A percentile compares a stretch with the other conserved stretches of the same genome.
Conservation (phyloP, 352 stramenopile species). For the Pythium aquatile region DNA sequence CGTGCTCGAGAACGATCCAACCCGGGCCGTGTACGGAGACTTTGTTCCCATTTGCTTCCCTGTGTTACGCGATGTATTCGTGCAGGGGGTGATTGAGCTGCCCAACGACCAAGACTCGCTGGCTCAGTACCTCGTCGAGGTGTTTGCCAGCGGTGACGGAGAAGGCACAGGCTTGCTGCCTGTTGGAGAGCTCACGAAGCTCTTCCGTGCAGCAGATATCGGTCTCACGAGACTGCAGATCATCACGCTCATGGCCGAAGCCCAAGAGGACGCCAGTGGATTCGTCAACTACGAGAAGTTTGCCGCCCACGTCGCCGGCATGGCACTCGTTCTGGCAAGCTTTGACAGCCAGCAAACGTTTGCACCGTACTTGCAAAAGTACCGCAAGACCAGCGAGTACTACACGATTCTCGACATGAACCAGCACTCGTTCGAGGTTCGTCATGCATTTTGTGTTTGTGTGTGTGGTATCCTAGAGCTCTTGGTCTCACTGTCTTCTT, state of each 20-base stretch:
- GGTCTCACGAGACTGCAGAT: constrained; percentile 79
- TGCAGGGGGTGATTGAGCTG: constrained; percentile 56
- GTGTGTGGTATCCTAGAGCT: neutral
- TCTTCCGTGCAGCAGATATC: constrained; percentile 61
- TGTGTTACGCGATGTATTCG: constrained; percentile 50
- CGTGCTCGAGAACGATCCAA: constrained; percentile 29
- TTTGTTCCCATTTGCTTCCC: constrained; percentile 67
- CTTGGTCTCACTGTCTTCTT: neutral
- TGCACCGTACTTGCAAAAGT: constrained; percentile 52
- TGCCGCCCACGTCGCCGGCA: constrained; percentile 54
- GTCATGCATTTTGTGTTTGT: neutral
- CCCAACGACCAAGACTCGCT: constrained; percentile 66
- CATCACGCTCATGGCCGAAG: constrained; percentile 62
- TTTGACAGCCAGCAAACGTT: constrained; percentile 68
- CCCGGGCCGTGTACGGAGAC: constrained; percentile 42
- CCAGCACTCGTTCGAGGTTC: constrained; percentile 74
- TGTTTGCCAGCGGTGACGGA: constrained; percentile 66
- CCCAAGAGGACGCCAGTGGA: constrained; percentile 71
- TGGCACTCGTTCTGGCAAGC: constrained; percentile 65
- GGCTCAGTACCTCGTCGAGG: constrained; percentile 67
- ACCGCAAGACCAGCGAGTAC: constrained; percentile 75
- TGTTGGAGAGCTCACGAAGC: constrained; percentile 52
- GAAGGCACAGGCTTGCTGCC: constrained; percentile 64
- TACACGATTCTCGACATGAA: constrained; percentile 78
- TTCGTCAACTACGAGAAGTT: constrained; percentile 81